Conservation (phyloP, 129 eudicot species). For the Chrysanthemum lavandulifolium region DNA sequence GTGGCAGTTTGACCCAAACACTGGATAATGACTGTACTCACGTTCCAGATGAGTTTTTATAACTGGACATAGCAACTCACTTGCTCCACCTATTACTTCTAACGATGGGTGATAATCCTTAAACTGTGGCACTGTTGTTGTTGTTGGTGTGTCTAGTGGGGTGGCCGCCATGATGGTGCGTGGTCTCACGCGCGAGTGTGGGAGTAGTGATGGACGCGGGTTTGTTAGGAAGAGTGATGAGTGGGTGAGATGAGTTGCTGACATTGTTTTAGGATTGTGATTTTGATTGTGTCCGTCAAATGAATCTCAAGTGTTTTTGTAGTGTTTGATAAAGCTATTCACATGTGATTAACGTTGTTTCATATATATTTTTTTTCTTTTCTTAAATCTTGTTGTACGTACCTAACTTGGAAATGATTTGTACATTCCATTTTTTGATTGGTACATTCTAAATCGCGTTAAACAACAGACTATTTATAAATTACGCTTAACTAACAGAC, state of each 20-base stretch:
- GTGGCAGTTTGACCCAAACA: conserved; percentile 57
- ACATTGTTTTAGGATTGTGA: background rate
- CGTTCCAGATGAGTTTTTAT: conserved; percentile 45
- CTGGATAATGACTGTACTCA: conserved; percentile 49
- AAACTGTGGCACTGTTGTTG: background rate
- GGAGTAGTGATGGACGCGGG: background rate
- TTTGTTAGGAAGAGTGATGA: background rate
- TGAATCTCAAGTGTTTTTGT: too few species aligned
- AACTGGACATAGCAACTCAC: conserved; percentile 43
- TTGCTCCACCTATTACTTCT: conserved; percentile 68
- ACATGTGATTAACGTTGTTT: too few species aligned
- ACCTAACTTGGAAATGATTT: too few species aligned
- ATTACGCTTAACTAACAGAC: too few species aligned
- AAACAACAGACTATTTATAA: too few species aligned
- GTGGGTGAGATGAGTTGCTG: background rate
- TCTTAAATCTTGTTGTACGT: too few species aligned
- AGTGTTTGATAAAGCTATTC: too few species aligned
- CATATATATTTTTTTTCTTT: too few species aligned
- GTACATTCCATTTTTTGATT: too few species aligned
- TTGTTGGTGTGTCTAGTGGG: background rate
- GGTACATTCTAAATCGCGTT: too few species aligned
- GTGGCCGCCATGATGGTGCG: conserved; percentile 1
- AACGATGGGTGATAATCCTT: conserved; percentile 41
- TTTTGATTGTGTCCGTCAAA: too few species aligned
- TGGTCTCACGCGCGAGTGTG: background rate